Percentiles rank a stretch among this genome's conserved stretches.
phyloP scores from a whole-genome alignment of 805 yeast genomes.

The Tetrapisispora taiwanensis region DNA sequence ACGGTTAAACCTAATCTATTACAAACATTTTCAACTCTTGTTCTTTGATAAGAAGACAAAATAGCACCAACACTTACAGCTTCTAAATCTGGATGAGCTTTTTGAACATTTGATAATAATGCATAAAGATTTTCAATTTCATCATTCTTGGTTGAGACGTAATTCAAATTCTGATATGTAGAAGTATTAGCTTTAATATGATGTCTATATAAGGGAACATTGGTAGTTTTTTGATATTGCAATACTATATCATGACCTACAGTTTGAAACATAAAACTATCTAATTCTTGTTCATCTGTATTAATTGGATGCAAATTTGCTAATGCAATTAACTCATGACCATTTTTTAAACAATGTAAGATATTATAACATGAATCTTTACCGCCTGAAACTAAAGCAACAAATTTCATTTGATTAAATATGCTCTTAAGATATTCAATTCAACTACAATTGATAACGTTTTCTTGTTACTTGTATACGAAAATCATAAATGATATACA shows the following conservation, averaged over 20 bases:
- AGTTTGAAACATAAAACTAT: conserved; percentile 95
- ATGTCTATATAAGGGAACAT: conserved; percentile 68
- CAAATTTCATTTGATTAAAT: conserved; percentile 87
- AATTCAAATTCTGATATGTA: conserved; percentile 57
- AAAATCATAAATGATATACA: no score
- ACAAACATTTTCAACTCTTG: conserved; percentile 89
- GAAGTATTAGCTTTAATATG: conserved; percentile 51
- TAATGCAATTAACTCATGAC: conserved; percentile 76
- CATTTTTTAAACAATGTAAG: conserved; percentile 72
- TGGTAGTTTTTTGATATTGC: conserved; percentile 57
- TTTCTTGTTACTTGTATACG: no score
- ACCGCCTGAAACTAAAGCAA: conserved; percentile 90
- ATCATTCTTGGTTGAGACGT: conserved; percentile 54
- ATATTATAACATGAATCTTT: conserved; percentile 91
- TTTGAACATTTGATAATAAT: conserved; percentile 40
- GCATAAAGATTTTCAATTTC: conserved; percentile 77
- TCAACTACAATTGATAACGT: neutral
- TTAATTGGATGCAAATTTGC: conserved; percentile 71
- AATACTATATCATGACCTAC: conserved; percentile 80
- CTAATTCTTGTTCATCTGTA: conserved; percentile 54
- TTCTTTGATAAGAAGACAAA: conserved; percentile 86
- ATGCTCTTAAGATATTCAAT: no score
- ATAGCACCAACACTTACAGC: conserved; percentile 96
- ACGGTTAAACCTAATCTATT: conserved; percentile 55
- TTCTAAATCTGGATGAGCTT: conserved; percentile 56